Evolutionary conservation across 2,329 filamentous ascomycete genomes (phyloP), one percentile per base, ranked within the genome.

Genomic region (Cadophora malorum): DNA sequence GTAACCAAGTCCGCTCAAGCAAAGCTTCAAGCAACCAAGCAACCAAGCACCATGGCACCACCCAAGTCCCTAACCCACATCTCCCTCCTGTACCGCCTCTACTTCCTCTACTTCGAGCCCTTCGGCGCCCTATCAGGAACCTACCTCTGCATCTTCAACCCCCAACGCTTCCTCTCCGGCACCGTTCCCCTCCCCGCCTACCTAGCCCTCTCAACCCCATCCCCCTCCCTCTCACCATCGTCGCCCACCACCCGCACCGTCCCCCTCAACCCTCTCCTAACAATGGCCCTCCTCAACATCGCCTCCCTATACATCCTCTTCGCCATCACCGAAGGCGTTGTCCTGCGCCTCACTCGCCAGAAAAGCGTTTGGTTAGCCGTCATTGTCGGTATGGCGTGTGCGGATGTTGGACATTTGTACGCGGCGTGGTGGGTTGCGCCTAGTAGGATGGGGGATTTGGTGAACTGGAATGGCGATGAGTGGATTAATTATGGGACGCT

Each of bases 401-500:
- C 70, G 50, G 77, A 78, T 73, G 25, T 74, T 45, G 68, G 77
- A 0, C 78, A 80, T 72, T 45, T 79, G 28, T 76, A 77, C 71
- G 79, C 78, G 4, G 74, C 74, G 5, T 80, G 71, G 65, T 73
- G 76, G 33, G 74, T 80, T 71, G 78, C 76, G 4, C 71, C 75
- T 5, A 70, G 69, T 28, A 70, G 70, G 14, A 72, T 77, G 33
- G 53, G 75, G 12, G 70, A 72, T 35, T 70, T 77, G 6, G 28
- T 66, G 64, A 50, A 60, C 1, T 82, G 80, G 81, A 76, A 75
- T 23, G 59, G 67, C 21, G 76, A 79, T 70, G 81, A 82, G 67
- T 79, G 76, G 75, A 70, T 81, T 38, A 80, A 80, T 19, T 73
- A 80, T 67, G 67, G 72, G 28, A 75, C 77, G 64, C 73, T 80